Evolutionary conservation across 2,329 filamentous ascomycete genomes (phyloP).

Genomic region (Colletotrichum kahawae): DNA sequence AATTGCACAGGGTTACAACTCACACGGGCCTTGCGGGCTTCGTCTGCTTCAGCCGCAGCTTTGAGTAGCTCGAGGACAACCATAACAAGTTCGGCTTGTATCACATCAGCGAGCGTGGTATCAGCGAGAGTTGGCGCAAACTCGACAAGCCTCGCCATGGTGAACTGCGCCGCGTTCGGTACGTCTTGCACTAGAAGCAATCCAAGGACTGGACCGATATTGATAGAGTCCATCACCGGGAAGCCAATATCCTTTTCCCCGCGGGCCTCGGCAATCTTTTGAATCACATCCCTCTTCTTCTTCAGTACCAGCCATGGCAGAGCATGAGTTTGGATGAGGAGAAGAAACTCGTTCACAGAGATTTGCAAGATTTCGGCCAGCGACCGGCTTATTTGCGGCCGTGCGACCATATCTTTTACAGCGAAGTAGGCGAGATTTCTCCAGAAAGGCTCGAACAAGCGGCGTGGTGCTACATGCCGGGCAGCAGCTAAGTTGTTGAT

Average conservation of each 20-base stretch:
- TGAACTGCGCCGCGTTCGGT: constrained; percentile 64
- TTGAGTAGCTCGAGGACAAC: constrained; percentile 85
- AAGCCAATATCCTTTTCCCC: constrained; percentile 68
- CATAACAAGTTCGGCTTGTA: constrained; percentile 76
- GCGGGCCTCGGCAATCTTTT: constrained; percentile 79
- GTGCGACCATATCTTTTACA: constrained; percentile 79
- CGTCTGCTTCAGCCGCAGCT: constrained; percentile 72
- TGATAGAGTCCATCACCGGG: constrained; percentile 59
- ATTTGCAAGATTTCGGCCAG: constrained; percentile 83
- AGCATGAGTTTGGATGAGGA: constrained; percentile 79
- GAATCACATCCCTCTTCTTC: constrained; percentile 78
- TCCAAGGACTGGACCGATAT: constrained; percentile 63
- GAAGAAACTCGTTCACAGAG: constrained; percentile 74
- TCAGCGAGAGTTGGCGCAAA: constrained; percentile 74
- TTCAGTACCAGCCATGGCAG: constrained; percentile 86
- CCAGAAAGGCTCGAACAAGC: constrained; percentile 88
- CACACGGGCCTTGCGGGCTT: constrained; percentile 62
- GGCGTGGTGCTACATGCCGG: constrained; percentile 64
- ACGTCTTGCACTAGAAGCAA: constrained; percentile 63
- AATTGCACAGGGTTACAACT: constrained; percentile 29
- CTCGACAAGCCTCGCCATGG: constrained; percentile 71
- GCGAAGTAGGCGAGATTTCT: constrained; percentile 80
- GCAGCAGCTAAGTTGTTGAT: constrained; percentile 74
- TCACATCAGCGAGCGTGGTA: constrained; percentile 68
- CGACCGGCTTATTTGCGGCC: constrained; percentile 81